Evolutionary conservation across 441 rosid species (phyloP).

Genomic region (Euphorbia schlechtendalii): DNA sequence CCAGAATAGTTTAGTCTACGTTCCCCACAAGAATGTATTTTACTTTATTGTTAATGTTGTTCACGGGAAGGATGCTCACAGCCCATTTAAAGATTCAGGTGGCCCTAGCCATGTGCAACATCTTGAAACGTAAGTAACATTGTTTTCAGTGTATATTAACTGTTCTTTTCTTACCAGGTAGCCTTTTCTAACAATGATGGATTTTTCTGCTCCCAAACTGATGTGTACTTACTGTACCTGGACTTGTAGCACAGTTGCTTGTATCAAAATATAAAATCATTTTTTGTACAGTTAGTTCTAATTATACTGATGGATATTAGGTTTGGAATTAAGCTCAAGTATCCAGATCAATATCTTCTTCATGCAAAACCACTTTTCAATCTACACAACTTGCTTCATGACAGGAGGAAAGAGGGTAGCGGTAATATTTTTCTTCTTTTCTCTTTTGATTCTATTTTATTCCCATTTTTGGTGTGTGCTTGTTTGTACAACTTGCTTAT

Average conservation of each 20-base stretch:
- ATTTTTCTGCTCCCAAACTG: slow-evolving; percentile 17
- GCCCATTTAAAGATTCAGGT: slow-evolving; percentile 38
- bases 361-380: slow-evolving; percentile 65
- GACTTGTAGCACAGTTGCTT: neutral
- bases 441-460: neutral
- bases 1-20: slow-evolving; percentile 66
- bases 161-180: neutral
- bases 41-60: slow-evolving; percentile 51
- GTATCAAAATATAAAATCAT: neutral
- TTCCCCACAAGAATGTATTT: slow-evolving; percentile 47
- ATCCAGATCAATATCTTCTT: slow-evolving; percentile 70
- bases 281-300: neutral
- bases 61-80: slow-evolving; percentile 42
- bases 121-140: slow-evolving; percentile 42
- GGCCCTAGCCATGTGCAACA: slow-evolving; percentile 42
- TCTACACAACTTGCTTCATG: slow-evolving; percentile 76
- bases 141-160: neutral
- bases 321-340: slow-evolving; percentile 53
- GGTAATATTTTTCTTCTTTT: slow-evolving; percentile 37
- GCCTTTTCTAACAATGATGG: neutral
- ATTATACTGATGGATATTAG: slow-evolving; percentile 33
- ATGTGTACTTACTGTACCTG: slow-evolving; percentile 8
- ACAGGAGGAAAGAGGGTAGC: slow-evolving; percentile 50
- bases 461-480: neutral
- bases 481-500: neutral